Percentiles rank a stretch among this genome's conserved stretches.
These are phyloP conservation scores for Pyricularia pennisetigena DNA, from an alignment of 2,329 filamentous ascomycete genomes.

Conservation along the genomic window DNA sequence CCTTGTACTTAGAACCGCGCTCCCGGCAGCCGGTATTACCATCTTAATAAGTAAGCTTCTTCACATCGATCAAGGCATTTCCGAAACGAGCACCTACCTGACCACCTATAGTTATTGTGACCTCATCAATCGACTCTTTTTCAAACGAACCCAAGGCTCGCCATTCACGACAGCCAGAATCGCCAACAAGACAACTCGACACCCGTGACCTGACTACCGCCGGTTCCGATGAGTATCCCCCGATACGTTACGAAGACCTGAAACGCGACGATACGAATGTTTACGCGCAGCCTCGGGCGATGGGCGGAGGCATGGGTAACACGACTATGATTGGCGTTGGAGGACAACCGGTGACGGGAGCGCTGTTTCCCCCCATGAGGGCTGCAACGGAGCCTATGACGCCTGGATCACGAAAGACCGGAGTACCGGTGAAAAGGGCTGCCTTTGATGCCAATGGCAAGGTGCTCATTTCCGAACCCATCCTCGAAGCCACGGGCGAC, in stretches of 20 bases:
- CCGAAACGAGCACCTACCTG: constrained; percentile 9
- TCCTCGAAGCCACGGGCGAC: constrained; percentile 27
- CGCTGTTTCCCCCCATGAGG: constrained; percentile 31
- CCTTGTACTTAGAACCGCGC: constrained; percentile 34
- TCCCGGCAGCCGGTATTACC: constrained; percentile 40
- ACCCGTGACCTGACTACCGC: constrained; percentile 30
- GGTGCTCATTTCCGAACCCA: constrained; percentile 38
- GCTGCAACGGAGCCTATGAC: constrained; percentile 14
- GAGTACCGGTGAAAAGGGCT: background rate
- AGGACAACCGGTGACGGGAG: constrained; percentile 27
- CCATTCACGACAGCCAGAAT: constrained; percentile 24
- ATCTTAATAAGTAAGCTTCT: constrained; percentile 36
- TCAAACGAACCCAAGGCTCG: constrained; percentile 15
- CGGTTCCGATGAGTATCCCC: constrained; percentile 29
- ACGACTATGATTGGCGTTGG: constrained; percentile 23
- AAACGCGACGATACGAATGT: constrained; percentile 29
- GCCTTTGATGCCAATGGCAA: constrained; percentile 23
- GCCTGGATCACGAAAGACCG: constrained; percentile 9
- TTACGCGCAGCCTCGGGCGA: constrained; percentile 19
- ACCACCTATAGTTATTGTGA: constrained; percentile 24
- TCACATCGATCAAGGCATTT: background rate
- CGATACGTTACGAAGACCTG: constrained; percentile 37
- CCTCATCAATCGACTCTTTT: constrained; percentile 26
- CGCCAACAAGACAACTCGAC: constrained; percentile 24
- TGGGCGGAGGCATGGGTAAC: background rate